Evolutionary conservation across 495 filamentous ascomycete species (phyloP), one percentile per base, ranked within the genome.

Genomic region (Evernia prunastri): DNA sequence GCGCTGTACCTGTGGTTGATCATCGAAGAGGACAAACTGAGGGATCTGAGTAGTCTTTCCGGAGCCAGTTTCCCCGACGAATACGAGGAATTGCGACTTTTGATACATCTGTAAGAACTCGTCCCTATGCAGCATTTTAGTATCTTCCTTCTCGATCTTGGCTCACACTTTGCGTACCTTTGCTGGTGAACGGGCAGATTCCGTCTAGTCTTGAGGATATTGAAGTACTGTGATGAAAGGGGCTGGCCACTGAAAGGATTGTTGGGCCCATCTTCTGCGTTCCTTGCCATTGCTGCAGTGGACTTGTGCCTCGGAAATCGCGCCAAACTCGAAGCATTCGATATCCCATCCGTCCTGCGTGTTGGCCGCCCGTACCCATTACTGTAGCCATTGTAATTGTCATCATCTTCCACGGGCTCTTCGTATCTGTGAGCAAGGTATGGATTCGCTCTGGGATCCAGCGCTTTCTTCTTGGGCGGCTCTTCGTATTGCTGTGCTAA

Each of bases 21-120:
- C 95, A 78, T 99, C 95, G 80, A 88, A 97, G 18, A 97, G 82
- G 63, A 99, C 91, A 73, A 96, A 99, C 73, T 99, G 95, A 0
- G 95, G 95, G 61, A 99, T 97, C 76, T 99, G 95, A 0, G 94
- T 98, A 0, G 94, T 98, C 77, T 98, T 98, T 75, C 94, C 94
- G 68, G 94, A 98, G 87, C 94, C 94, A 4, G 94, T 98, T 80
- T 98, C 94, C 78, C 95, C 95, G 64, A 99, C 95, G 70, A 99
- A 96, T 70, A 99, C 94, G 33, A 99, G 83, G 66, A 97, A 96
- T 73, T 97, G 95, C 15, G 86, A 88, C 72, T 87, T 85, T 66
- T 97, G 95, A 75, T 94, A 99, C 68, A 92, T 82, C 68, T 90
- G 80, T 45, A 99, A 80, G 75, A 99, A 99, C 73, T 97, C 91